Evolutionary conservation across 73 alveolate genomes (phyloP), one percentile per base, ranked within the genome.

Genomic region (Paramecium sonneborni): DNA sequence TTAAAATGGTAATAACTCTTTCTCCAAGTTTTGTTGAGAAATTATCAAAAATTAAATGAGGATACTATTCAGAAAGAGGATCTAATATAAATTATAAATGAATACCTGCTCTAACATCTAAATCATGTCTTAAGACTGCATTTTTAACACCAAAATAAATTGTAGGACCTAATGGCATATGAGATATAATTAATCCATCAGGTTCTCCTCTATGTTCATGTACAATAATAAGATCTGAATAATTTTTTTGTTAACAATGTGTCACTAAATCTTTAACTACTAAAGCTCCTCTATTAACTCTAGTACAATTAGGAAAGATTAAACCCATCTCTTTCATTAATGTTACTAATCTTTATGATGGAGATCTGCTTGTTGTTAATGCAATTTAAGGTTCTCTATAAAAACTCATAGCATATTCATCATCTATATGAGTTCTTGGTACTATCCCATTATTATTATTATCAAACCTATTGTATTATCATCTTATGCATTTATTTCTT

Each of bases 141-240:
- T 99, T 98, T 55, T 97, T 94, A 23, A 99, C 85, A 35, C 99
- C 99, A 85, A 99, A 98, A 95, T 98, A 99, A 10, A 99, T 98
- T 8, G 99, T 99, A 1, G 99, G 99, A 6, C 99, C 99, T 46
- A 95, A 95, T 7, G 99, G 99, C 95, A 99, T 74, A 92, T 99
- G 99, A 84, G 98, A 95, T 38, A 99, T 96, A 28, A 99, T 98
- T 97, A 99, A 85, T 88, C 99, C 99, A 93, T 99, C 99, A 0
- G 99, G 99, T 93, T 98, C 99, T 41, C 99, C 99, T 86, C 99
- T 93, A 92, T 98, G 99, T 90, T 99, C 99, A 93, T 99, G 99
- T 88, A 99, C 96, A 21, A 99, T 96, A 70, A 99, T 93, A 56
- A 99, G 92, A 94, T 98, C 99, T 9, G 99, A 86, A 94, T 95